Base-by-base conservation (phyloP, 2,329 filamentous ascomycete species). In the Aspergillus fijiensis region DNA sequence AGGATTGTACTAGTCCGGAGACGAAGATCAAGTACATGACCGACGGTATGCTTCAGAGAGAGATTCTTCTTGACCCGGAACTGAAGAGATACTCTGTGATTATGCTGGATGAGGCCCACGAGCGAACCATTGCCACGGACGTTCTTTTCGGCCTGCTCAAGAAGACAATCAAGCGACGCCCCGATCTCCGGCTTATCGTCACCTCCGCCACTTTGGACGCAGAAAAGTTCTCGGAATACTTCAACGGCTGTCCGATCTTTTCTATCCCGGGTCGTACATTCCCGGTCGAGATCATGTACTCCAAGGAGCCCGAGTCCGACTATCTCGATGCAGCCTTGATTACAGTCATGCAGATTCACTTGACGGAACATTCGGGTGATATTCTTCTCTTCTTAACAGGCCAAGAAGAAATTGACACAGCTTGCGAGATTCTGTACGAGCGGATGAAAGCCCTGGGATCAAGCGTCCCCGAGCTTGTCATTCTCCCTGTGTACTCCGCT, bases 1-100 rank as follows among this genome's bases (percentile, higher is more conserved):
- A 99, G 72, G 95, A 99, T 77, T 90, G 89, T 73, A 97, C 94
- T 0, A 91, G 89, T 65, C 87, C 91, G 2, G 84, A 88, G 19
- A 99, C 95, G 1, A 91, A 89, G 72, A 96, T 99, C 81, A 99
- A 99, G 80, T 99, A 99, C 80, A 97, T 99, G 94, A 99, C 95
- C 16, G 95, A 99, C 70, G 95, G 95, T 76, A 98, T 98, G 91
- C 85, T 99, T 74, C 88, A 97, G 78, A 86, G 95, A 80, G 95
- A 99, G 79, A 92, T 97, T 73, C 83, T 99, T 55, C 84, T 97
- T 67, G 95, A 99, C 73, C 90, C 93, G 0, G 90, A 96, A 69
- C 80, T 99, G 66, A 90, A 85, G 71, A 87, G 90, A 65, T 99
- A 99, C 73, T 96, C 92, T 0, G 92, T 95, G 62, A 97, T 99